phyloP scores from a whole-genome alignment of 2,329 filamentous ascomycete genomes.

The Paradendryphiella salina region DNA sequence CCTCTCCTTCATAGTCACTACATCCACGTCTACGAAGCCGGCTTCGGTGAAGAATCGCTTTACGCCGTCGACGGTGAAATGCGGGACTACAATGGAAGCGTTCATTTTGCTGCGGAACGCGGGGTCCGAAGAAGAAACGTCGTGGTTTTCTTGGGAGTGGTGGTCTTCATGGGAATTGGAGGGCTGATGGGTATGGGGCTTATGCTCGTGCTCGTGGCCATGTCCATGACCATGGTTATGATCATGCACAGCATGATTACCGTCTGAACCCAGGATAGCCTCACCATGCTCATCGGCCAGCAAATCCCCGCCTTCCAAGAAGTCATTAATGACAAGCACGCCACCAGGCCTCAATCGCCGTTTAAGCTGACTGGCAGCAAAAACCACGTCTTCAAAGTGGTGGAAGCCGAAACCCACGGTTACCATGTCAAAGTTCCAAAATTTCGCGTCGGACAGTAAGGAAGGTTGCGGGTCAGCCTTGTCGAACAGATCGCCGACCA shows the following conservation, averaged over 20 bases:
- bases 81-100: conserved; percentile 65
- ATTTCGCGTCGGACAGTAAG: conserved; percentile 34
- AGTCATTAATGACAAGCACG: conserved; percentile 69
- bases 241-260: conserved; percentile 30
- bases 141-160: conserved; percentile 12
- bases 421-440: conserved; percentile 49
- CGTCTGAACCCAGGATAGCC: conserved; percentile 27
- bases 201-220: conserved; percentile 11
- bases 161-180: conserved; percentile 12
- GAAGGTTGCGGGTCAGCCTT: conserved; percentile 27
- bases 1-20: conserved; percentile 58
- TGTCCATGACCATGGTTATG: conserved; percentile 31
- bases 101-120: conserved; percentile 40
- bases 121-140: background rate
- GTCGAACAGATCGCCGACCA: conserved; percentile 45
- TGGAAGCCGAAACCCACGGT: conserved; percentile 52
- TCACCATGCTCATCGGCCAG: conserved; percentile 34
- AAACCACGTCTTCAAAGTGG: conserved; percentile 61
- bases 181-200: conserved; percentile 8
- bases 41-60: conserved; percentile 65
- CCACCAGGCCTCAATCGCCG: conserved; percentile 67
- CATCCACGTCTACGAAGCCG: conserved; percentile 61
- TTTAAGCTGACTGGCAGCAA: conserved; percentile 62
- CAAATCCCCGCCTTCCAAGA: conserved; percentile 58
- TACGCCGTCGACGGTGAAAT: conserved; percentile 66